Evolutionary conservation across 495 filamentous ascomycete genomes (phyloP).

Genomic region (Penicillium riverlandense): DNA sequence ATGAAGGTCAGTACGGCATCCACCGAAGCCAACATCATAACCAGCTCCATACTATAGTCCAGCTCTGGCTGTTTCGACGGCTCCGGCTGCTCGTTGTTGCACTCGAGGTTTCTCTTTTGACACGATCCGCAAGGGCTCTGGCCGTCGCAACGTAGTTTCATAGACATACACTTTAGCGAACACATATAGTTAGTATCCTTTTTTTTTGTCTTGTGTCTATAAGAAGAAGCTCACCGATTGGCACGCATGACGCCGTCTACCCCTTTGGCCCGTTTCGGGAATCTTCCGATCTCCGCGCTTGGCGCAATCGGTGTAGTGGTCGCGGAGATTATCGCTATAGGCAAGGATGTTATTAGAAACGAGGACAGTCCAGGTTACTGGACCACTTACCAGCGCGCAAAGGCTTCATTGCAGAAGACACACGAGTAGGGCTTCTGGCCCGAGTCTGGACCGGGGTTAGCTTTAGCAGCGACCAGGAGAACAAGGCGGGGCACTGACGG

Average conservation of each 20-base stretch:
- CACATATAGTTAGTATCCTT: neutral
- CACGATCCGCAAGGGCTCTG: slow-evolving; percentile 40
- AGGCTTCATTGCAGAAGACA: slow-evolving; percentile 35
- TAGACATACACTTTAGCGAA: slow-evolving; percentile 35
- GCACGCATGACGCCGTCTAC: slow-evolving; percentile 39
- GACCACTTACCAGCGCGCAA: slow-evolving; percentile 37
- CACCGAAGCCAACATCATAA: too few relatives aligned
- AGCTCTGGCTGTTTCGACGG: slow-evolving; percentile 5
- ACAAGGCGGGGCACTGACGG: slow-evolving; percentile 23
- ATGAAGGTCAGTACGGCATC: neutral
- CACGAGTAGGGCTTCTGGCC: slow-evolving; percentile 41
- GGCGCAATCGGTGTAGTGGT: slow-evolving; percentile 37
- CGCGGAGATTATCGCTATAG: slow-evolving; percentile 38
- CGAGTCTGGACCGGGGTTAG: slow-evolving; percentile 29
- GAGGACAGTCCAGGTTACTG: neutral
- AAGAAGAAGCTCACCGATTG: slow-evolving; percentile 26
- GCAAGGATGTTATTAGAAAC: slow-evolving; percentile 1
- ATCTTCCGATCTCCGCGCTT: slow-evolving; percentile 35
- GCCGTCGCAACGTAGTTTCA: slow-evolving; percentile 47
- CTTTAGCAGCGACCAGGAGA: slow-evolving; percentile 11
- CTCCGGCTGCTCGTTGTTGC: slow-evolving; percentile 30
- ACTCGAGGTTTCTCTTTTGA: slow-evolving; percentile 34
- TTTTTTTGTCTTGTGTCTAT: too few relatives aligned
- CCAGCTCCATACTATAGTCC: slow-evolving; percentile 10
- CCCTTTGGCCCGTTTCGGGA: slow-evolving; percentile 40